Evolutionary conservation across 768 basidiomycete genomes (phyloP), one percentile per base, ranked within the genome.

Genomic region (Trametes punicea): DNA sequence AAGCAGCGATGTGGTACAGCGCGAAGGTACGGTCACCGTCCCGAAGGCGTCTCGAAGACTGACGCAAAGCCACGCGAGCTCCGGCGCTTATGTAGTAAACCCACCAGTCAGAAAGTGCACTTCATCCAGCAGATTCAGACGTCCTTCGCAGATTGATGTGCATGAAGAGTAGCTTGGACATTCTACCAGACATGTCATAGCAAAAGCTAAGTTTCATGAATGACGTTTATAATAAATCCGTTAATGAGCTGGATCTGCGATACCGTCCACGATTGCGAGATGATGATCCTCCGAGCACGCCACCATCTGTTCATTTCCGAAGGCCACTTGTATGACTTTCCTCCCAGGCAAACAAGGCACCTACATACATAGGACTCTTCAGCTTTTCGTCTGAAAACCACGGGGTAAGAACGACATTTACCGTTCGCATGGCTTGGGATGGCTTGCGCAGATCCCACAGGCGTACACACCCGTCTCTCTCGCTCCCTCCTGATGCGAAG

Each of bases 391-490:
- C 6, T 15, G 25, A 3, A 6, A 4, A 10, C 8, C 23, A 27
- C 21, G 36, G 11, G 10, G 8, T 6, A 13, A 26, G 10, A 38
- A 13, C 18, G 66, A 55, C 72, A 71, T 56, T 51, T 57, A 49
- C 62, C 47, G 51, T 42, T 6, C 31, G 59, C 51, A 54, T 62
- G 51, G 45, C 66, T 55, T 46, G 34, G 57, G n/a, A 69, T 16
- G 67, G 46, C 25, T 74, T 75, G 27, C 79, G 74, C 40, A 79
- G 57, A 61, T 82, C 79, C 80, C 81, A 82, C 9, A 81, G 31
- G 11, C 72, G 73, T 20, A 80, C 69, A 33, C 27, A 52, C 21
- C 81, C 79, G 41, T 71, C 70, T 45, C 62, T 70, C 61, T 75
- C 74, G 44, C 44, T 36, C n/a, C 58, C 58, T 20, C 79, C 79